Conservation (phyloP, 2,329 filamentous ascomycete genomes). For the Colletotrichum orchidophilum region DNA sequence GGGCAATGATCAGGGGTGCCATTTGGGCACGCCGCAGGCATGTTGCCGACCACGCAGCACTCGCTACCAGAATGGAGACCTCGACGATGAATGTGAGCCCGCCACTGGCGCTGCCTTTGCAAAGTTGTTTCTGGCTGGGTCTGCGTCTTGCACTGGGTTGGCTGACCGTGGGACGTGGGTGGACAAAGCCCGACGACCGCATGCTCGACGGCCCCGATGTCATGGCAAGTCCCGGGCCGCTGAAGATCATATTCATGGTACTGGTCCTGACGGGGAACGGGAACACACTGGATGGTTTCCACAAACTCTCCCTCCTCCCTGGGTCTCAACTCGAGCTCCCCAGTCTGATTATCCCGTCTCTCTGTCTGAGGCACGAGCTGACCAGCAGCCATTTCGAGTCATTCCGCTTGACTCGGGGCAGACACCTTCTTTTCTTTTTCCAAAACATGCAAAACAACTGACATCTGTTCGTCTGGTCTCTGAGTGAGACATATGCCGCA, state of each 20-base stretch:
- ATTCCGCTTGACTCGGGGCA: slow-evolving; percentile 3
- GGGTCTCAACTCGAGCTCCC: not conserved
- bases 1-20: not conserved
- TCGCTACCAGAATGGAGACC: not conserved
- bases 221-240: slow-evolving; percentile 29
- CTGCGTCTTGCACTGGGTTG: not conserved
- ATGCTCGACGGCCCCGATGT: slow-evolving; percentile 1
- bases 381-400: slow-evolving; percentile 12
- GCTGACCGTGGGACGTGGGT: not conserved
- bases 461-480: slow-evolving; percentile 6
- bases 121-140: not conserved
- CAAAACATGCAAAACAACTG: slow-evolving; percentile 5
- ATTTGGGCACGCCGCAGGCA: slow-evolving; percentile 1
- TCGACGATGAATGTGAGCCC: not conserved
- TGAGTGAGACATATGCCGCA: slow-evolving; percentile 10
- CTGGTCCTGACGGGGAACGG: slow-evolving; percentile 11
- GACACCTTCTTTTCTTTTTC: not conserved
- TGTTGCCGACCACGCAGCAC: not conserved
- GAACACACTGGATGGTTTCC: slow-evolving; percentile 18
- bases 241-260: slow-evolving; percentile 26
- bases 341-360: not conserved
- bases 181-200: not conserved
- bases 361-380: not conserved
- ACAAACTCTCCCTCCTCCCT: not conserved
- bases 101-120: not conserved